A percentile compares a stretch with the other conserved stretches of the same genome.
Conservation (phyloP, 306 rosid species). For the Vicia faba region DNA sequence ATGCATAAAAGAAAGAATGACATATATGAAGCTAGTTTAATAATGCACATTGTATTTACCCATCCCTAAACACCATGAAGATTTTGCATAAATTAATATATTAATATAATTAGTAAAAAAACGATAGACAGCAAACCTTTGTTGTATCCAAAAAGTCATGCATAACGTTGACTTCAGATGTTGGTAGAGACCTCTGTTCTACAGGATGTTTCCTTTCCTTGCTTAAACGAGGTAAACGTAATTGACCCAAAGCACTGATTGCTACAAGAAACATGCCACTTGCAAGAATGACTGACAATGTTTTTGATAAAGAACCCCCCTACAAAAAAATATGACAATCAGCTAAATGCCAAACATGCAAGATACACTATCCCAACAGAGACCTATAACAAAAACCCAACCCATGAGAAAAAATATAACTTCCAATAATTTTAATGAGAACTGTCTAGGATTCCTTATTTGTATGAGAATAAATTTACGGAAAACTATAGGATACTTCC, state of each 20-base stretch:
- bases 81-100: not conserved
- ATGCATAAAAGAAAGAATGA: constrained; percentile 1
- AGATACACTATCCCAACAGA: constrained; percentile 24
- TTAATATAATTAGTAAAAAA: not conserved
- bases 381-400: not conserved
- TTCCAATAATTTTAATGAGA: not conserved
- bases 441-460: constrained; percentile 7
- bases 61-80: constrained; percentile 1
- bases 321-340: constrained; percentile 38
- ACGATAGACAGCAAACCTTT: constrained; percentile 51
- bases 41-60: constrained; percentile 8
- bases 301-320: constrained; percentile 58
- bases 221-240: constrained; percentile 49
- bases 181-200: constrained; percentile 47
- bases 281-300: constrained; percentile 60
- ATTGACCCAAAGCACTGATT: constrained; percentile 62
- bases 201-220: constrained; percentile 46
- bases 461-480: not conserved
- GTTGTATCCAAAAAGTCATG: constrained; percentile 48
- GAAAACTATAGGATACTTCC: constrained; percentile 31
- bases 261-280: constrained; percentile 75
- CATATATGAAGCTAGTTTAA: not conserved
- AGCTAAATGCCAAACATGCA: constrained; percentile 10
- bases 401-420: not conserved
- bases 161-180: constrained; percentile 53